Conservation (phyloP, 257 asterid genomes). For the Solanum okadae region DNA sequence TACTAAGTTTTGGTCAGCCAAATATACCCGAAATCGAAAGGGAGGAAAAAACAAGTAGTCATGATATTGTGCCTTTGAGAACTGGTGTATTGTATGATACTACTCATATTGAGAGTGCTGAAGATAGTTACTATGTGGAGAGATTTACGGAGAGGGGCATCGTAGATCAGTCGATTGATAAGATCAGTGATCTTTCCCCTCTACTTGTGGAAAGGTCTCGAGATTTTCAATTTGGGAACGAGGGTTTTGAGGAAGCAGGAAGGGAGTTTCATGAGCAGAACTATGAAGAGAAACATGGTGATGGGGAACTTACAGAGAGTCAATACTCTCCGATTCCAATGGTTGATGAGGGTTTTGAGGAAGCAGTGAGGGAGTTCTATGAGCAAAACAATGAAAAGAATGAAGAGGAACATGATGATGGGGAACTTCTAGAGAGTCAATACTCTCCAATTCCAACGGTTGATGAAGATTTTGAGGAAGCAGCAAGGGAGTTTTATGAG, state of each 20-base stretch:
- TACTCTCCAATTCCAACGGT: slow-evolving; percentile 13
- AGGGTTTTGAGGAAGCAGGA: slow-evolving; percentile 18
- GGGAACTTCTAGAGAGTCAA: slow-evolving; percentile 13
- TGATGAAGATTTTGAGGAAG: slow-evolving; percentile 13
- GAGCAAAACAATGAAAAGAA: slow-evolving; percentile 10
- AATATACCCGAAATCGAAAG: slow-evolving; percentile 66
- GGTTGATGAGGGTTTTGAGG: slow-evolving; percentile 8
- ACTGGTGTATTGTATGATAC: slow-evolving; percentile 27
- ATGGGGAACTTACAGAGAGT: slow-evolving; percentile 11
- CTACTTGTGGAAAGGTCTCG: slow-evolving; percentile 26
- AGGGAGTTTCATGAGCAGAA: slow-evolving; percentile 12
- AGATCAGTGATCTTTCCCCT: slow-evolving; percentile 16
- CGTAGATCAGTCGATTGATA: slow-evolving; percentile 10
- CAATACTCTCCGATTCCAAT: slow-evolving; percentile 17
- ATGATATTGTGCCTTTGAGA: slow-evolving; percentile 27
- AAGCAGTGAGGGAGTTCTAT: background rate
- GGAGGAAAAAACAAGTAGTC: slow-evolving; percentile 35
- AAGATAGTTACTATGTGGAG: slow-evolving; percentile 39
- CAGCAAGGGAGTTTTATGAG: background rate
- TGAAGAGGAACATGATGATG: slow-evolving; percentile 19
- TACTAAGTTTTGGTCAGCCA: slow-evolving; percentile 75
- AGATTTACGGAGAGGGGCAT: slow-evolving; percentile 26
- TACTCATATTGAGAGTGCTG: slow-evolving; percentile 26
- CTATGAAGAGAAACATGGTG: slow-evolving; percentile 15
- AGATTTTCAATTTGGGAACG: slow-evolving; percentile 23